These are phyloP conservation scores for Akanthomyces muscarius DNA, from an alignment of 2,329 filamentous ascomycete genomes.

Conservation along the genomic window DNA sequence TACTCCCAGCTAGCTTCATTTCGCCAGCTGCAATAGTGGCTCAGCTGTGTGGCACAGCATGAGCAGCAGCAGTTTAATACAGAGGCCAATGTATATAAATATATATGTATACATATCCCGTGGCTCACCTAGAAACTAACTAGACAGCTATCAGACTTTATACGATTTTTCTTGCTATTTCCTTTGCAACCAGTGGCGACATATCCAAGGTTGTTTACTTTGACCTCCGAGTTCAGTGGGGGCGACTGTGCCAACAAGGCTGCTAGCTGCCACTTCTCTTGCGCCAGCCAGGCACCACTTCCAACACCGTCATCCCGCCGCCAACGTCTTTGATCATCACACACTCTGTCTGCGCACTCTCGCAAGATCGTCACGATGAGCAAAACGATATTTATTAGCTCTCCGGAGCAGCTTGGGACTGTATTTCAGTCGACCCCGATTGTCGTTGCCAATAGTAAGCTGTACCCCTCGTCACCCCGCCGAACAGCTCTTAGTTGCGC, in stretches of 20 bases:
- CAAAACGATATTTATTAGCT: slow-evolving; percentile 34
- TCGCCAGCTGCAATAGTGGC: background rate
- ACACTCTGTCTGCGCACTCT: background rate
- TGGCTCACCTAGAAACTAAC: too few species aligned
- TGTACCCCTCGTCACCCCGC: slow-evolving; percentile 18
- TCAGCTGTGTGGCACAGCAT: background rate
- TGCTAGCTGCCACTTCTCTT: background rate
- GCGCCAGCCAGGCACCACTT: background rate
- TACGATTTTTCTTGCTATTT: too few species aligned
- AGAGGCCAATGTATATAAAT: too few species aligned
- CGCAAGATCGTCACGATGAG: slow-evolving; percentile 20
- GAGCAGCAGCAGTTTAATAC: background rate
- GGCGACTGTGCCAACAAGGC: background rate
- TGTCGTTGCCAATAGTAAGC: slow-evolving; percentile 85
- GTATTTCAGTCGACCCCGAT: slow-evolving; percentile 70
- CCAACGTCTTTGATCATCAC: background rate
- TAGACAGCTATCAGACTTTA: too few species aligned
- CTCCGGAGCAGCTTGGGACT: slow-evolving; percentile 59
- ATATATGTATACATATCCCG: too few species aligned
- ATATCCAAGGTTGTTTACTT: background rate
- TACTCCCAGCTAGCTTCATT: background rate
- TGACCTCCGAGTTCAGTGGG: background rate
- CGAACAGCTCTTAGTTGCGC: slow-evolving; percentile 16
- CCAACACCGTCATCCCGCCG: slow-evolving; percentile 11
- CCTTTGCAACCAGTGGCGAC: background rate